These are phyloP conservation scores for Lichtheimia corymbifera DNA, from an alignment of 371 early-diverging fungal species.

Conservation along the genomic window DNA sequence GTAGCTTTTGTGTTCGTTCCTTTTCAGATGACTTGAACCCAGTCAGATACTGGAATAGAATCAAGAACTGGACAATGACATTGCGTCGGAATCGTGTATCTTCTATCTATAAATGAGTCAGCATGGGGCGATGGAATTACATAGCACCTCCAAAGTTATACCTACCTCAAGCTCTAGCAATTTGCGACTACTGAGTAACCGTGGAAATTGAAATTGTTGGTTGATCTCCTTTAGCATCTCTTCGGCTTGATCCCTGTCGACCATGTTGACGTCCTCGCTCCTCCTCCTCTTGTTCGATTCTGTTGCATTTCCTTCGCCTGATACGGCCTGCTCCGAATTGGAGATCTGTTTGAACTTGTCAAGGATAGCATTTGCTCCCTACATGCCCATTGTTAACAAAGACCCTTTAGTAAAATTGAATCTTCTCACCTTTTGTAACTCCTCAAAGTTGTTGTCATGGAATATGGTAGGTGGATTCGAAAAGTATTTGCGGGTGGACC, in stretches of 20 bases:
- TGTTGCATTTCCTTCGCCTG: slow-evolving; percentile 22
- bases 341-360: slow-evolving; percentile 40
- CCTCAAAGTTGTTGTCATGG: slow-evolving; percentile 28
- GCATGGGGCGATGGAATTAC: too few species aligned
- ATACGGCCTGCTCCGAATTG: slow-evolving; percentile 35
- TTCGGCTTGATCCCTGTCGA: slow-evolving; percentile 40
- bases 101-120: slow-evolving; percentile 40
- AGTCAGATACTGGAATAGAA: slow-evolving; percentile 68
- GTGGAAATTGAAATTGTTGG: slow-evolving; percentile 67
- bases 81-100: slow-evolving; percentile 76
- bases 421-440: slow-evolving; percentile 33
- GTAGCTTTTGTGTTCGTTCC: slow-evolving; percentile 34
- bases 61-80: slow-evolving; percentile 76
- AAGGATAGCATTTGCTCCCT: slow-evolving; percentile 38
- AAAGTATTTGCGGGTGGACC: slow-evolving; percentile 44
- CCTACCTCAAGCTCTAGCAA: slow-evolving; percentile 72
- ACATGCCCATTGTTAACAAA: neutral
- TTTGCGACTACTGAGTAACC: slow-evolving; percentile 71
- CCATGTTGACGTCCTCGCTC: slow-evolving; percentile 20
- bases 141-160: neutral
- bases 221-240: slow-evolving; percentile 34
- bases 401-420: neutral
- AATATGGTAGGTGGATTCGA: slow-evolving; percentile 44
- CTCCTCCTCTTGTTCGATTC: slow-evolving; percentile 14
- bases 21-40: slow-evolving; percentile 38